A percentile compares a stretch with the other conserved stretches of the same genome.
These are phyloP conservation scores for Vitis riparia DNA, from an alignment of 164 flowering plant genomes.

Conservation along the genomic window DNA sequence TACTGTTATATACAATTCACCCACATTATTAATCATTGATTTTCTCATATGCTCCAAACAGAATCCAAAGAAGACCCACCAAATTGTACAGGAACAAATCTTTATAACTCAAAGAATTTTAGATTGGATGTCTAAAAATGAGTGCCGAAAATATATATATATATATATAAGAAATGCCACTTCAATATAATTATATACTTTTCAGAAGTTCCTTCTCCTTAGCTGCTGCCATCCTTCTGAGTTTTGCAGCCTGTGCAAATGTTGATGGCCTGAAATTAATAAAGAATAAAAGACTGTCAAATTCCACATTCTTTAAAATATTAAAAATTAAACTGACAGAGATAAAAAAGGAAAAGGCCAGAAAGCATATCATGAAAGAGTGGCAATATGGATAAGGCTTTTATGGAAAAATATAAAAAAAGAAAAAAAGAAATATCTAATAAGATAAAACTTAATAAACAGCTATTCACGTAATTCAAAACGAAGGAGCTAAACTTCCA, in stretches of 20 bases:
- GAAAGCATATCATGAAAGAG: too few species aligned
- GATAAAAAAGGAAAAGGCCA: too few species aligned
- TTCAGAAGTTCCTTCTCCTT: slow-evolving; percentile 88
- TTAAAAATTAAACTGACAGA: too few species aligned
- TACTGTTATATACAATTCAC: neutral
- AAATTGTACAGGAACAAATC: neutral
- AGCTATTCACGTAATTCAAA: too few species aligned
- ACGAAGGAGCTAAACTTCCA: too few species aligned
- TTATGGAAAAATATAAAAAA: too few species aligned
- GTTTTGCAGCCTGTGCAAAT: slow-evolving; percentile 95
- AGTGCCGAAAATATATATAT: too few species aligned
- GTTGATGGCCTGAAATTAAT: slow-evolving; percentile 79
- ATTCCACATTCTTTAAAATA: neutral
- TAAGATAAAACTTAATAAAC: too few species aligned
- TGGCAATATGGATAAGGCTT: too few species aligned
- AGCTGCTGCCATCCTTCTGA: slow-evolving; percentile 83
- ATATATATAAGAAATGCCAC: neutral
- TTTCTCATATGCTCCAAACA: neutral
- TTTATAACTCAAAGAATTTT: too few species aligned
- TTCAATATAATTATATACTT: slow-evolving; percentile 35
- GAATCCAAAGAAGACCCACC: neutral
- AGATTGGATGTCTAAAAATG: too few species aligned
- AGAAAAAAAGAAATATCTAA: too few species aligned
- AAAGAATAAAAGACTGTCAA: neutral
- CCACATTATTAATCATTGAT: neutral